These are phyloP conservation scores for Solanum habrochaites DNA, from an alignment of 257 asterid genomes.

Conservation along the genomic window DNA sequence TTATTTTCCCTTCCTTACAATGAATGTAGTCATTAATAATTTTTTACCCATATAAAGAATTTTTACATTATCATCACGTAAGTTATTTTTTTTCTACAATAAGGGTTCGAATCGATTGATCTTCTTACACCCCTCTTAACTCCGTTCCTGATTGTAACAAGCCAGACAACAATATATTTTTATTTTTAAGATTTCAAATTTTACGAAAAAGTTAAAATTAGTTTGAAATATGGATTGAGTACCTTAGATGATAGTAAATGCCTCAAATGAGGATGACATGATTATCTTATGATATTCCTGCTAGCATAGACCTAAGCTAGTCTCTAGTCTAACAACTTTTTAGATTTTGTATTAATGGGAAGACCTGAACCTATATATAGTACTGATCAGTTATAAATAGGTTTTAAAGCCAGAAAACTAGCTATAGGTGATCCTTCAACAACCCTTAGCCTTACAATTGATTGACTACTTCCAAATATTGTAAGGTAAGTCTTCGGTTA, in stretches of 20 bases:
- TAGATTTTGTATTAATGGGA: not conserved
- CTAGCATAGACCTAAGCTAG: not conserved
- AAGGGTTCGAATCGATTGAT: not conserved
- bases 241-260: not conserved
- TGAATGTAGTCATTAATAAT: not conserved
- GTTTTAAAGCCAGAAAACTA: not conserved
- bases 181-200: not conserved
- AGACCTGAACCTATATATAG: not conserved
- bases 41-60: not conserved
- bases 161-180: not conserved
- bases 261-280: not conserved
- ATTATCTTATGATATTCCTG: not conserved
- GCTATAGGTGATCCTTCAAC: not conserved
- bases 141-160: not conserved
- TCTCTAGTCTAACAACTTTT: not conserved
- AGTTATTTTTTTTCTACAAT: too few species aligned
- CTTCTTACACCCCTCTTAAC: not conserved
- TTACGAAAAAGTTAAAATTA: not conserved
- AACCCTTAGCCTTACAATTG: not conserved
- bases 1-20: not conserved
- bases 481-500: not conserved
- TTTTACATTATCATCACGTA: not conserved
- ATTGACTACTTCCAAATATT: not conserved
- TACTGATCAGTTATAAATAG: not conserved
- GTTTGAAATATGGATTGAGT: not conserved